Percentiles rank a stretch among this genome's conserved stretches.
Conservation (phyloP, 1,284 basidiomycete genomes). For the Chalciporus sp. region DNA sequence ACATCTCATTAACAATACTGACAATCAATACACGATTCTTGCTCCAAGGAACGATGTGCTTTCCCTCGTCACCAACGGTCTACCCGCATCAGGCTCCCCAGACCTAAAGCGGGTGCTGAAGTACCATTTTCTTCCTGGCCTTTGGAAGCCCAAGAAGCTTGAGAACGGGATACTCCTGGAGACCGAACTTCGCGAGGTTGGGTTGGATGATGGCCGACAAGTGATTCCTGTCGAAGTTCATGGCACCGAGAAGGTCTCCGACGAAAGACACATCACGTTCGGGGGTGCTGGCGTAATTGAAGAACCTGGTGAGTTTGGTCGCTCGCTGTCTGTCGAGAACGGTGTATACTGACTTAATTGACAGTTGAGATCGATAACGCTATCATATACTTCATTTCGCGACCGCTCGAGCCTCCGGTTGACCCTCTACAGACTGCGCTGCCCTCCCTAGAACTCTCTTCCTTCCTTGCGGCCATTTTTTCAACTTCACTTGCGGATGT, state of each 20-base stretch:
- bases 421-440: conserved; percentile 85
- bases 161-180: conserved; percentile 75
- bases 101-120: conserved; percentile 68
- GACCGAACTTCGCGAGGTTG: conserved; percentile 73
- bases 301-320: conserved; percentile 61
- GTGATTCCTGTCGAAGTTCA: conserved; percentile 73
- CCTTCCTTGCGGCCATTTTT: conserved; percentile 88
- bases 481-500: conserved; percentile 78
- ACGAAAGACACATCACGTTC: conserved; percentile 71
- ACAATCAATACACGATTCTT: conserved; percentile 77
- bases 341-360: conserved; percentile 14
- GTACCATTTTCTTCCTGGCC: conserved; percentile 89
- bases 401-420: conserved; percentile 79
- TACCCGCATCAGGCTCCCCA: conserved; percentile 66
- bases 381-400: conserved; percentile 89
- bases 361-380: conserved; percentile 76
- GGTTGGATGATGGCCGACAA: conserved; percentile 70
- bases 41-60: conserved; percentile 91
- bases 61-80: conserved; percentile 50
- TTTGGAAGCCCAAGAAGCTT: conserved; percentile 70
- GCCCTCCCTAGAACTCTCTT: conserved; percentile 81
- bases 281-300: conserved; percentile 83
- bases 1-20: conserved; percentile 76
- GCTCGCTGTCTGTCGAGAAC: neutral
- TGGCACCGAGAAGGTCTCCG: conserved; percentile 45